phyloP scores from a whole-genome alignment of 1,284 basidiomycete genomes.

The Naganishia albida region DNA sequence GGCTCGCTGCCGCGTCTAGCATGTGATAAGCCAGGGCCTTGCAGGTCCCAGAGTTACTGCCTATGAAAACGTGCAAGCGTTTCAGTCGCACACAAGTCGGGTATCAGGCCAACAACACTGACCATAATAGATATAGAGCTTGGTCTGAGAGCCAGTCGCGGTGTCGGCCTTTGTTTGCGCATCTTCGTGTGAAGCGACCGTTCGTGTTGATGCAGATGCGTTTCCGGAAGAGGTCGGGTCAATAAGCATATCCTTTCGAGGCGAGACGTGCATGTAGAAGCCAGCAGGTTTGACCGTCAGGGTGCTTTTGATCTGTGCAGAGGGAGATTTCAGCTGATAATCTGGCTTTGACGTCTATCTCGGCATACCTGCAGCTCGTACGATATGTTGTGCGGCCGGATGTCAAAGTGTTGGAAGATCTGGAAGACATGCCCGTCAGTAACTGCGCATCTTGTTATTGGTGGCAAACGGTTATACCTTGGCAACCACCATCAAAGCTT shows the following conservation, averaged over 20 bases:
- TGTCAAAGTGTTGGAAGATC: slow-evolving; percentile 58
- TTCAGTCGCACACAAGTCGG: background rate
- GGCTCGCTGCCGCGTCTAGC: slow-evolving; percentile 53
- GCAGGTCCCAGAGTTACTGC: slow-evolving; percentile 60
- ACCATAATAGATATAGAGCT: slow-evolving; percentile 38
- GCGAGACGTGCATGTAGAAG: slow-evolving; percentile 56
- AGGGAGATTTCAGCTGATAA: too few relatives aligned
- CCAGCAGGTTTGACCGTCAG: slow-evolving; percentile 59
- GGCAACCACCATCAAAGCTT: slow-evolving; percentile 56
- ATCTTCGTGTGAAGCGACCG: background rate
- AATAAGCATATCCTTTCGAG: slow-evolving; percentile 42
- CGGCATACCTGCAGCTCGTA: slow-evolving; percentile 50
- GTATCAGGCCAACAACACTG: background rate
- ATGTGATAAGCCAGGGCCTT: slow-evolving; percentile 60
- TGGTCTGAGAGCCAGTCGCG: slow-evolving; percentile 5
- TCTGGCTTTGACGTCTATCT: too few relatives aligned
- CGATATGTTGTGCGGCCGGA: slow-evolving; percentile 55
- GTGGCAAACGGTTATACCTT: slow-evolving; percentile 30
- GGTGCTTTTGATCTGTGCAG: slow-evolving; percentile 54
- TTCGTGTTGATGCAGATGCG: background rate
- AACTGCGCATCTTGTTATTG: too few relatives aligned
- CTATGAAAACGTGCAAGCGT: slow-evolving; percentile 42
- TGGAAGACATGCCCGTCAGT: background rate
- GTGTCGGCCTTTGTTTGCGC: background rate
- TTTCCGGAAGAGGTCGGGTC: slow-evolving; percentile 8